phyloP scores from a whole-genome alignment of 2,329 filamentous ascomycete genomes.

The Dactylellina cionopaga region DNA sequence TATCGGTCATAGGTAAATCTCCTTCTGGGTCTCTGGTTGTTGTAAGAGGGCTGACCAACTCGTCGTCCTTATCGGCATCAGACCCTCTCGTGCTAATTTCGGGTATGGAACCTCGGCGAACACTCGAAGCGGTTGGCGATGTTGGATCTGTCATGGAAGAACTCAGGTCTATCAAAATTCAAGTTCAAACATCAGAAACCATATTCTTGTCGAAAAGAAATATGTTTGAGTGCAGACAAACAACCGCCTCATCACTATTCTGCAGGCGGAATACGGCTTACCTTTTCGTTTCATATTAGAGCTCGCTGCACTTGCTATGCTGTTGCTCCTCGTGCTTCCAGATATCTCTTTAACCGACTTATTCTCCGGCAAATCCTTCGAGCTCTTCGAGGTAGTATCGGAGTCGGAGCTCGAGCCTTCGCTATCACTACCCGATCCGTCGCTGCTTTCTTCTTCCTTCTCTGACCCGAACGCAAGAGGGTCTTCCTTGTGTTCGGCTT shows the following conservation, averaged over 20 bases:
- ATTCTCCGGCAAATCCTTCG: slow-evolving; percentile 23
- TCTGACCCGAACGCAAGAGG: slow-evolving; percentile 42
- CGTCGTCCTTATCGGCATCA: slow-evolving; percentile 29
- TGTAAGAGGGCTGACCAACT: slow-evolving; percentile 26
- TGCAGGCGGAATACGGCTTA: background rate
- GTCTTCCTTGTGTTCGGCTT: slow-evolving; percentile 24
- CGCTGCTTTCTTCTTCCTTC: slow-evolving; percentile 31
- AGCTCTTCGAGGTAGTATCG: slow-evolving; percentile 31
- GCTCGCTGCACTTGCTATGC: slow-evolving; percentile 31
- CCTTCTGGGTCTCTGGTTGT: slow-evolving; percentile 36
- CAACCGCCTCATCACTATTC: too few relatives aligned
- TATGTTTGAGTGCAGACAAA: too few relatives aligned
- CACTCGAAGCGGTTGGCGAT: slow-evolving; percentile 34
- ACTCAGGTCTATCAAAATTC: slow-evolving; percentile 16
- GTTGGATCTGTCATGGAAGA: slow-evolving; percentile 47
- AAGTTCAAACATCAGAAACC: background rate
- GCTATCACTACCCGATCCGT: slow-evolving; percentile 29
- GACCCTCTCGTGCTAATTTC: slow-evolving; percentile 30
- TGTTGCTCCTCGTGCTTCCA: slow-evolving; percentile 32
- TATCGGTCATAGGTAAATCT: slow-evolving; percentile 37
- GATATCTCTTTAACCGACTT: slow-evolving; percentile 23
- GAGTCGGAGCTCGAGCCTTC: slow-evolving; percentile 40
- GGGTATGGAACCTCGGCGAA: slow-evolving; percentile 45
- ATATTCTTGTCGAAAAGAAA: background rate
- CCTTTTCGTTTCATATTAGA: slow-evolving; percentile 51